Conservation (phyloP, 2,329 filamentous ascomycete species). For the Talaromyces albobiverticillius region DNA sequence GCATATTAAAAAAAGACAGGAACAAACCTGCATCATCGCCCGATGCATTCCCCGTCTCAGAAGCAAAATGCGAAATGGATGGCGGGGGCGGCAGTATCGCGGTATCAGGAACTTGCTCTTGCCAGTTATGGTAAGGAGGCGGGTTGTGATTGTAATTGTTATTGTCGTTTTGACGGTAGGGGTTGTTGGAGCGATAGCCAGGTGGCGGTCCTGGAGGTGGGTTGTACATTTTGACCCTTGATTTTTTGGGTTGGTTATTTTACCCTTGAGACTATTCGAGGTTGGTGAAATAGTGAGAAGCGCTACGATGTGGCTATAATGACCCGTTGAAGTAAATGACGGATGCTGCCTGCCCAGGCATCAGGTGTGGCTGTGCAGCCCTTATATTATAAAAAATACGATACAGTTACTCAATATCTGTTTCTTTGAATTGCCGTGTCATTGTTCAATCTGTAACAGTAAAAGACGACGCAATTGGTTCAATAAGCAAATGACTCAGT, state of each 20-base stretch:
- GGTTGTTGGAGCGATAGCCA: neutral
- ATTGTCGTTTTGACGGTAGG: neutral
- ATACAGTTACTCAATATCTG: neutral
- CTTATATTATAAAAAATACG: neutral
- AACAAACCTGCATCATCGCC: conserved; percentile 37
- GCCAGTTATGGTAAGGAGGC: conserved; percentile 63
- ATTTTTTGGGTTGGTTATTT: neutral
- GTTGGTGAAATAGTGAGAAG: no score
- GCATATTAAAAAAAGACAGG: neutral
- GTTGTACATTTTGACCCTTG: conserved; percentile 8
- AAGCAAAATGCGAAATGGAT: conserved; percentile 50
- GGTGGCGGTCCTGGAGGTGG: conserved; percentile 11
- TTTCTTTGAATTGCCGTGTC: neutral
- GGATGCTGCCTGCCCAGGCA: neutral
- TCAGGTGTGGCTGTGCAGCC: conserved; percentile 8
- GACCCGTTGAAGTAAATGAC: no score
- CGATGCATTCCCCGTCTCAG: conserved; percentile 57
- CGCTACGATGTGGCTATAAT: no score
- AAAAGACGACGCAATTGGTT: no score
- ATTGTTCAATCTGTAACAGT: neutral
- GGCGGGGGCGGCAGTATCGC: conserved; percentile 60
- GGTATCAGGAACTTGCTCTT: conserved; percentile 56
- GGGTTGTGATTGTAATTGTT: conserved; percentile 35
- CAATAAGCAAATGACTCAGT: no score
- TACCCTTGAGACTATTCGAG: neutral